phyloP scores from a whole-genome alignment of 192 early-diverging fungal genomes.

The Coemansia sp. region DNA sequence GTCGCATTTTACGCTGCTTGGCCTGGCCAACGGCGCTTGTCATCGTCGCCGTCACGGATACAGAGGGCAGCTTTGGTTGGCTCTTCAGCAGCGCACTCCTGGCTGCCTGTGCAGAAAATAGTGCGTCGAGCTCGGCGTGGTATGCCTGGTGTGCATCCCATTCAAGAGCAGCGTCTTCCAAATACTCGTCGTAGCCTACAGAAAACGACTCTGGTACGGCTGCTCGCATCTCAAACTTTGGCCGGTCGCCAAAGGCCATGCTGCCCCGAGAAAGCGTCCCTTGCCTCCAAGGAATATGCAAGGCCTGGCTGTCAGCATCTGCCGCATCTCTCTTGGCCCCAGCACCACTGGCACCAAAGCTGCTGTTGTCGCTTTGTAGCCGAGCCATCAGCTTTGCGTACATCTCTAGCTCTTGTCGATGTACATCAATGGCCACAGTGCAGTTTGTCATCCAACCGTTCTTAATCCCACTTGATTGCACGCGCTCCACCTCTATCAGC shows the following conservation, averaged over 20 bases:
- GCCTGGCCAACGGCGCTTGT: neutral
- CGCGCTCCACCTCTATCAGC: conserved; percentile 70
- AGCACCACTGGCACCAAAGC: neutral
- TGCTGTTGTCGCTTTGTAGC: conserved; percentile 25
- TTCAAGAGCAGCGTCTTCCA: conserved; percentile 54
- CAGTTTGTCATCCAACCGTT: conserved; percentile 50
- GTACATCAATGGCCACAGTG: conserved; percentile 46
- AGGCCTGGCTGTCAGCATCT: conserved; percentile 16
- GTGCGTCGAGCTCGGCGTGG: conserved; percentile 39
- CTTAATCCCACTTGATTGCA: conserved; percentile 18
- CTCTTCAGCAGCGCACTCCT: conserved; percentile 9
- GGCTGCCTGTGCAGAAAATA: conserved; percentile 37
- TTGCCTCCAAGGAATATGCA: conserved; percentile 46
- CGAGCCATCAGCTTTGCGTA: conserved; percentile 49
- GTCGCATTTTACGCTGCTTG: conserved; percentile 35
- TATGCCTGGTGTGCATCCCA: conserved; percentile 49
- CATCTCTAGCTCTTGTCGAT: conserved; percentile 53
- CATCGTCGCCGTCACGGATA: neutral
- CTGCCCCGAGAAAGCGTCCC: neutral
- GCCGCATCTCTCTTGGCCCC: conserved; percentile 4
- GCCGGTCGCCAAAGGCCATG: conserved; percentile 4
- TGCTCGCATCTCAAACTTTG: conserved; percentile 23
- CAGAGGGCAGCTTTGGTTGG: neutral
- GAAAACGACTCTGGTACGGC: conserved; percentile 37
- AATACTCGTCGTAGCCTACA: conserved; percentile 53